These are phyloP conservation scores for Fusarium humuli DNA, from an alignment of 2,329 filamentous ascomycete species.

Conservation along the genomic window DNA sequence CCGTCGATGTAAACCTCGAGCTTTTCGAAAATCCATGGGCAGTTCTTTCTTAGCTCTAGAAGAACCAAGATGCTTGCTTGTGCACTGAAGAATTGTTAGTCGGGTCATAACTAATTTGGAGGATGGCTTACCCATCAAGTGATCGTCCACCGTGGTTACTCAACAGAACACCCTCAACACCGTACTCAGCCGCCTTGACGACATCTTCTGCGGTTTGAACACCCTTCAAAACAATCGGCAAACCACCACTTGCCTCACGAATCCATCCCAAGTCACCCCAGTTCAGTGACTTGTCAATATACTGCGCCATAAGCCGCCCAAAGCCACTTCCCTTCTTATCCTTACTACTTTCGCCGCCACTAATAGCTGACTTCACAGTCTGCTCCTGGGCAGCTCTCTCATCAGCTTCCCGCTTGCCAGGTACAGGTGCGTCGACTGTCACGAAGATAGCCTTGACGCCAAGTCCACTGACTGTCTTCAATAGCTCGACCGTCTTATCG, in stretches of 20 bases:
- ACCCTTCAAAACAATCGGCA: slow-evolving; percentile 68
- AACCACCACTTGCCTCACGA: slow-evolving; percentile 52
- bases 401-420: slow-evolving; percentile 68
- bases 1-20: slow-evolving; percentile 67
- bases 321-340: slow-evolving; percentile 67
- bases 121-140: slow-evolving; percentile 57
- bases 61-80: slow-evolving; percentile 62
- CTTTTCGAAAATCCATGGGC: slow-evolving; percentile 60
- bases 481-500: slow-evolving; percentile 59
- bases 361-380: slow-evolving; percentile 53
- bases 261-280: slow-evolving; percentile 68
- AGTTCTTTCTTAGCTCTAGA: slow-evolving; percentile 61
- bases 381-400: slow-evolving; percentile 63
- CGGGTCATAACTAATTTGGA: accelerated
- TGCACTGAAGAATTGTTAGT: slow-evolving; percentile 39
- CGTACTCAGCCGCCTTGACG: slow-evolving; percentile 59
- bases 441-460: slow-evolving; percentile 64
- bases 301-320: slow-evolving; percentile 63
- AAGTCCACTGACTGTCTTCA: slow-evolving; percentile 52
- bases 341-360: slow-evolving; percentile 57
- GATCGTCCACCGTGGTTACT: slow-evolving; percentile 71
- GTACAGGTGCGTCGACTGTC: slow-evolving; percentile 67
- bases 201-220: slow-evolving; percentile 68
- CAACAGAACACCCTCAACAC: slow-evolving; percentile 65
- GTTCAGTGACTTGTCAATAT: slow-evolving; percentile 62